Evolutionary conservation across 106 monocot genomes (phyloP), one percentile per base, ranked within the genome.

Genomic region (Acanthochlamys bracteata): DNA sequence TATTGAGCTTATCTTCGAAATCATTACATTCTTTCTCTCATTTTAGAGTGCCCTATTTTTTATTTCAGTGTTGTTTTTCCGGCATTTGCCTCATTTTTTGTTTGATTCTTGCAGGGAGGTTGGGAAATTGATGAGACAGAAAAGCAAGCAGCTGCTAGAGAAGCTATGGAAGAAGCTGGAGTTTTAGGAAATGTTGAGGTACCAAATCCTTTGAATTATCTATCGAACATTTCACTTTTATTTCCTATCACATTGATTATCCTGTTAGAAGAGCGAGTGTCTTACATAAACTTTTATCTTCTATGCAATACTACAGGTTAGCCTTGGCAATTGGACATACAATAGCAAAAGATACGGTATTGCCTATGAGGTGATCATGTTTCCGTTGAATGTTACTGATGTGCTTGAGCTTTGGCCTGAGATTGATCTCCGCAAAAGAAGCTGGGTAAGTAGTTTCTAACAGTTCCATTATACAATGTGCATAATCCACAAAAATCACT

Each of bases 151-250:
- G 89, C 81, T 7, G 63, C 57, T 2, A 76, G 93, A 7, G 93
- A 94, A 71, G 89, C 89, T 7, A 67, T 86, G 21, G 93, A 94
- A 74, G 93, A 94, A 73, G 89, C 93, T 17, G 93, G 93, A 3
- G 86, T 94, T 12, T 61, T 51, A 41, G 93, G 93, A 60, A 57
- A 71, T 42, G 57, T 86, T n/a, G 77, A 86, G 77, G 77, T 65
- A 2, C 4, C 3, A 4, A 55, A 51, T 51, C 10, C 51, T 51
- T 51, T 33, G 6, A 4, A 51, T 51, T 13, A 51, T 9, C 51
- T 45, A 9, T 45, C 43, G 13, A 45, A 45, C 43, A 45, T 45
- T 7, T 9, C 10, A 45, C 43, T 13, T 45, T 45, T 13, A 45
- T 45, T 45, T 45, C 43, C n/a, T n/a, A n/a, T n/a, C n/a, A n/a